Percentiles rank a stretch among this genome's conserved stretches.
phyloP scores from a whole-genome alignment of 257 asterid species.

The Solanum boliviense region DNA sequence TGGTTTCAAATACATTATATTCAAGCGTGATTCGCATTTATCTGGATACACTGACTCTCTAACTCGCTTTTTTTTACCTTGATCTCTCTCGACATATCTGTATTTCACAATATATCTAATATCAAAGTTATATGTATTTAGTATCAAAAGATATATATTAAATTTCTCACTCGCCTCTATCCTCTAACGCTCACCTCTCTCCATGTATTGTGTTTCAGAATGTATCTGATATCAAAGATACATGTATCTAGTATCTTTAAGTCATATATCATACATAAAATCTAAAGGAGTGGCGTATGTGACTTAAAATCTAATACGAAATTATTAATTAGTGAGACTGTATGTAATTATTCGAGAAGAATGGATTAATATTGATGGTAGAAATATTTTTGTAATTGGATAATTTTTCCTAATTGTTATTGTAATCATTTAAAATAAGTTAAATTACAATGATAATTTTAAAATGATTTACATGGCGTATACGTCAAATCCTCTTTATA shows the following conservation, averaged over 20 bases:
- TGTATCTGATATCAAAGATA: too few species aligned
- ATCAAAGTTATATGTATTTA: not conserved
- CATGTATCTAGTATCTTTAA: not conserved
- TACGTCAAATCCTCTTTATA: not conserved
- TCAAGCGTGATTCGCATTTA: not conserved
- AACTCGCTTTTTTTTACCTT: not conserved
- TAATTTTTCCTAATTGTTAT: not conserved
- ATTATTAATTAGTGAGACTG: not conserved
- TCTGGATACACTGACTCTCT: too few species aligned
- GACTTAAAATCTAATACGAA: not conserved
- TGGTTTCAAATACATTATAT: not conserved
- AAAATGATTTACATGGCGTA: not conserved
- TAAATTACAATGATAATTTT: not conserved
- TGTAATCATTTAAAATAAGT: not conserved
- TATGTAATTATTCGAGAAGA: not conserved
- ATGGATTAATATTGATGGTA: not conserved
- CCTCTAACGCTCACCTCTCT: not conserved
- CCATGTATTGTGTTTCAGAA: not conserved
- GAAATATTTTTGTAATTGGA: not conserved
- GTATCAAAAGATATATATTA: not conserved
- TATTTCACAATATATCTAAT: too few species aligned
- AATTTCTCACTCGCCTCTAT: not conserved
- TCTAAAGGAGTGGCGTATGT: not conserved
- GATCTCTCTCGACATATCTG: not conserved
- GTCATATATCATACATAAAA: not conserved